Conservation (phyloP, 805 yeast species). For the Yarrowia deformans region DNA sequence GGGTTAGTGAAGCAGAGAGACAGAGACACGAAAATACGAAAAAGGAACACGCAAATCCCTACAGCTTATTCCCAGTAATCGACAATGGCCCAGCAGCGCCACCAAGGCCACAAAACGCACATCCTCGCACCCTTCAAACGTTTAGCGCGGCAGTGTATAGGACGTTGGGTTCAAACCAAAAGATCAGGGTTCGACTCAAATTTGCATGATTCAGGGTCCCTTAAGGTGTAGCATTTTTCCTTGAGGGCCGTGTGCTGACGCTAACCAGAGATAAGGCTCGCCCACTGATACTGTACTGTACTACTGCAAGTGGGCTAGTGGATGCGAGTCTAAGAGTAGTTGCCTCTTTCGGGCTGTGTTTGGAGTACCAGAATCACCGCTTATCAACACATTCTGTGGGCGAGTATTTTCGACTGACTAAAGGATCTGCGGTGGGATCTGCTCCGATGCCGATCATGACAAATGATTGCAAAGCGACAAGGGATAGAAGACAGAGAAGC, state of each 20-base stretch:
- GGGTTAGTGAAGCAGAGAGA: not conserved
- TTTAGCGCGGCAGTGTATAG: slow-evolving; percentile 5
- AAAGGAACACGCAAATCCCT: not conserved
- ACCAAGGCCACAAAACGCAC: not conserved
- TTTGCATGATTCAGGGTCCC: slow-evolving; percentile 24
- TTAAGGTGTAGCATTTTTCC: not conserved
- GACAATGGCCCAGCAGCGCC: not conserved
- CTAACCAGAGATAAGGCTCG: slow-evolving; percentile 4
- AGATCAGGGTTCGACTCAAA: not conserved
- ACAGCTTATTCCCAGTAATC: not conserved
- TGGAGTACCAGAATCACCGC: too few relatives aligned
- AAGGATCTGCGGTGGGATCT: not conserved
- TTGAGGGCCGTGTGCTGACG: not conserved
- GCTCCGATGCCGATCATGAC: not conserved
- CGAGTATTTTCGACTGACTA: not conserved
- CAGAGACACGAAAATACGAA: not conserved
- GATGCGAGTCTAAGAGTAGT: not conserved
- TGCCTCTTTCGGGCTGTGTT: too few relatives aligned
- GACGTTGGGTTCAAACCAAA: slow-evolving; percentile 12
- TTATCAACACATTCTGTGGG: too few relatives aligned
- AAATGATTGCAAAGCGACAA: slow-evolving; percentile 7
- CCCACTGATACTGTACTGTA: not conserved
- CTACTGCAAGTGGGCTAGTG: not conserved
- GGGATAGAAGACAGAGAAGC: slow-evolving; percentile 1
- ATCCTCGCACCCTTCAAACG: not conserved